These are phyloP conservation scores for Phylloporus arenicola DNA, from an alignment of 768 basidiomycete genomes.

Conservation along the genomic window DNA sequence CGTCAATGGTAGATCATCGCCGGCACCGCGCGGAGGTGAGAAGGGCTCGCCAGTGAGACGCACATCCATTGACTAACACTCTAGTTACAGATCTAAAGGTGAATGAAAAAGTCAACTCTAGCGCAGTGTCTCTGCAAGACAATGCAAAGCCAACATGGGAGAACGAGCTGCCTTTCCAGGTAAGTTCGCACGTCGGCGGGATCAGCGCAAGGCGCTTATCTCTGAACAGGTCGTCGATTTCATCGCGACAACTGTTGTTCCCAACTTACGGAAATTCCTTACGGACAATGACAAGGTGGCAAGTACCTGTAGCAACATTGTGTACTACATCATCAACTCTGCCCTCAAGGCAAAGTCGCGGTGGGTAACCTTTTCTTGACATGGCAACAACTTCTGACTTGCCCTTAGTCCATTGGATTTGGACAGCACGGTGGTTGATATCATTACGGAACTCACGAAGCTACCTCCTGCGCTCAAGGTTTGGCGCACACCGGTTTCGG, in stretches of 20 bases:
- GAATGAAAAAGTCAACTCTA: conserved; percentile 58
- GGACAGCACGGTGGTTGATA: conserved; percentile 57
- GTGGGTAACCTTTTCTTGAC: conserved; percentile 35
- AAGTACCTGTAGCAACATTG: conserved; percentile 74
- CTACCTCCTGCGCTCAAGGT: conserved; percentile 74
- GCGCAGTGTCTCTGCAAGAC: conserved; percentile 36
- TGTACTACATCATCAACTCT: conserved; percentile 79
- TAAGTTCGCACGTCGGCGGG: conserved; percentile 17
- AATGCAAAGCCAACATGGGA: conserved; percentile 24
- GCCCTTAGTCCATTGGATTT: conserved; percentile 71
- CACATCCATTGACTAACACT: not conserved
- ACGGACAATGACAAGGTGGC: conserved; percentile 80
- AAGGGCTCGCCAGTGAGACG: not conserved
- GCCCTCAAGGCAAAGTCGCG: conserved; percentile 71
- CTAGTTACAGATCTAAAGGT: conserved; percentile 37
- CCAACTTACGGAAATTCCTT: conserved; percentile 72
- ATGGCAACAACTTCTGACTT: conserved; percentile 4
- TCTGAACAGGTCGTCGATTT: conserved; percentile 61
- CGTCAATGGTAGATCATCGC: conserved; percentile 70
- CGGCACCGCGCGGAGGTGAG: conserved; percentile 51
- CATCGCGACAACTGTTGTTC: conserved; percentile 62
- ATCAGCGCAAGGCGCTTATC: conserved; percentile 2
- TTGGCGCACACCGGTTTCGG: conserved; percentile 77
- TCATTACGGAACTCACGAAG: conserved; percentile 73
- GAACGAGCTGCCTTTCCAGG: conserved; percentile 27